A percentile compares a stretch with the other conserved stretches of the same genome.
phyloP scores from a whole-genome alignment of 2,329 filamentous ascomycete genomes.

The Sporothrix pseudoabietina region DNA sequence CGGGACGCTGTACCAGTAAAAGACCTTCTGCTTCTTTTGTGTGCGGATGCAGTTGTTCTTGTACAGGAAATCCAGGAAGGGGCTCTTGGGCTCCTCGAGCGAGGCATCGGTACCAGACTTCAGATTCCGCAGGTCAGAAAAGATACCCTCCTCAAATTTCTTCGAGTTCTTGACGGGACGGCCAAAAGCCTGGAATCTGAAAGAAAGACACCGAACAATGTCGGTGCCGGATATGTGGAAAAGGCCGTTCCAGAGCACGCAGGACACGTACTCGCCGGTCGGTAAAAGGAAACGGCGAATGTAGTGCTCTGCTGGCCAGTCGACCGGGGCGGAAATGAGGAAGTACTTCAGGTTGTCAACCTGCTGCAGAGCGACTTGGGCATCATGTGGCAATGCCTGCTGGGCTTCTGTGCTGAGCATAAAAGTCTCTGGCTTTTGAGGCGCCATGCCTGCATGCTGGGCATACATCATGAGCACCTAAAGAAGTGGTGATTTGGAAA shows the following conservation, averaged over 20 bases:
- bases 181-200: slow-evolving; percentile 97
- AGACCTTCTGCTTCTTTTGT: slow-evolving; percentile 99
- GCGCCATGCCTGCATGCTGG: slow-evolving; percentile 83
- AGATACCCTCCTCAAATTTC: slow-evolving; percentile 99
- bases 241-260: slow-evolving; percentile 98
- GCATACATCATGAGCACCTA: slow-evolving; percentile 65
- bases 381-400: slow-evolving; percentile 92
- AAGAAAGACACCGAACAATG: slow-evolving; percentile 96
- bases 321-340: slow-evolving; percentile 95
- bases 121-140: slow-evolving; percentile 95
- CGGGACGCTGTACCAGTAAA: slow-evolving; percentile 99
- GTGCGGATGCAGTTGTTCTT: slow-evolving; percentile 99
- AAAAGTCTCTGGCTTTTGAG: slow-evolving; percentile 97
- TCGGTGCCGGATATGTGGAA: slow-evolving; percentile 99
- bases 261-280: slow-evolving; percentile 98
- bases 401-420: slow-evolving; percentile 97
- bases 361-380: slow-evolving; percentile 85
- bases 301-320: slow-evolving; percentile 96
- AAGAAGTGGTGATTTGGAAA: slow-evolving; percentile 9
- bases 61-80: slow-evolving; percentile 97
- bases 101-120: slow-evolving; percentile 98
- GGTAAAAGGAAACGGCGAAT: slow-evolving; percentile 93
- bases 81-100: slow-evolving; percentile 97
- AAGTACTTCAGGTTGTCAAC: slow-evolving; percentile 69
- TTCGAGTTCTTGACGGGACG: slow-evolving; percentile 99